Conservation (phyloP, 768 basidiomycete species). For the Porpolomopsis calyptriformis region DNA sequence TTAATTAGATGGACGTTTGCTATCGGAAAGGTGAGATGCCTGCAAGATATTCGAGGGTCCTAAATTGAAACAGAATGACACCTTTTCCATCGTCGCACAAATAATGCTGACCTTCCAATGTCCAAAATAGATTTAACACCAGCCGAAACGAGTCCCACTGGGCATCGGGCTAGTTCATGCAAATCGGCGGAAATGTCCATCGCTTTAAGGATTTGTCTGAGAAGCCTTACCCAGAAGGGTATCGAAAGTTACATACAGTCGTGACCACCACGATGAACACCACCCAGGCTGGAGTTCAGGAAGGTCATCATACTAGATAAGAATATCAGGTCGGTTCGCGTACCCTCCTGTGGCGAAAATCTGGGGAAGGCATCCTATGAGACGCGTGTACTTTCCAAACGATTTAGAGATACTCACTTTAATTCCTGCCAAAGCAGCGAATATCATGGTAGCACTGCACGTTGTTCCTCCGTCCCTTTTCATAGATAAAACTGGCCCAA, state of each 20-base stretch:
- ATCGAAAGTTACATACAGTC: constrained; percentile 22
- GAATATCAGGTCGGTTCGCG: constrained; percentile 14
- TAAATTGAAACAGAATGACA: constrained; percentile 17
- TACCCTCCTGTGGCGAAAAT: constrained; percentile 91
- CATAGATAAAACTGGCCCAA: constrained; percentile 61
- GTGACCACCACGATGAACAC: constrained; percentile 58
- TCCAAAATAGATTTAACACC: constrained; percentile 95
- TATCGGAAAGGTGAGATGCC: constrained; percentile 10
- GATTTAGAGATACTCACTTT: constrained; percentile 36
- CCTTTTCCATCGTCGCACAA: neutral
- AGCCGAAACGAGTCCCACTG: constrained; percentile 85
- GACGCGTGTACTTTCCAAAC: neutral
- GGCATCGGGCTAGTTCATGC: constrained; percentile 77
- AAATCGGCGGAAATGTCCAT: constrained; percentile 95
- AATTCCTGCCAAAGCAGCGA: constrained; percentile 76
- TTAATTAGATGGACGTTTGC: neutral
- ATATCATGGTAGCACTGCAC: constrained; percentile 62
- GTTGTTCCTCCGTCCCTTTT: constrained; percentile 73
- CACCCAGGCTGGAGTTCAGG: constrained; percentile 47
- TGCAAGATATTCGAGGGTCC: constrained; percentile 75
- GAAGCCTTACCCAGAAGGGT: neutral
- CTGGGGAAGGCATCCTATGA: constrained; percentile 25
- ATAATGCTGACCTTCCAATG: constrained; percentile 55
- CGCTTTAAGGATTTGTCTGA: constrained; percentile 32
- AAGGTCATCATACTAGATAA: neutral